Evolutionary conservation across 2,329 filamentous ascomycete species (phyloP).

Genomic region (Aspergillus quadricinctus): DNA sequence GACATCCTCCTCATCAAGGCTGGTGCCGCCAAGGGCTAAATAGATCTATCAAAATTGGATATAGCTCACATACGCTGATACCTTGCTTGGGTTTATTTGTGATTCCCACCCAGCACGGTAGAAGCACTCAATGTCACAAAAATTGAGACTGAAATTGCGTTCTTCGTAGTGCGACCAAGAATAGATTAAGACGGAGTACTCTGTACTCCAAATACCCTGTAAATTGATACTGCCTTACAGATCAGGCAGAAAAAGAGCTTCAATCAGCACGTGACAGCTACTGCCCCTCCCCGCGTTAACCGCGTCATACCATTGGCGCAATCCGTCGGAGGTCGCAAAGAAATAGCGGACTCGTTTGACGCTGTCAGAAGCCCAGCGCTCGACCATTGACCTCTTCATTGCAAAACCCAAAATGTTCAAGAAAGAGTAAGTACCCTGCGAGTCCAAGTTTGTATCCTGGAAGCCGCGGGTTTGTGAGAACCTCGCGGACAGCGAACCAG

Average conservation of each 20-base stretch:
- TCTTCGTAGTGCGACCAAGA: neutral
- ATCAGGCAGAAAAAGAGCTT: neutral
- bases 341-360: neutral
- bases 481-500: neutral
- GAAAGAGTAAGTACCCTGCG: constrained; percentile 65
- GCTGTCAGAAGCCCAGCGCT: neutral
- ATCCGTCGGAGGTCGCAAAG: constrained; percentile 1
- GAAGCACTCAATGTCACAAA: neutral
- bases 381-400: constrained; percentile 3
- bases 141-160: neutral
- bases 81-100: constrained; percentile 2
- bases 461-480: neutral
- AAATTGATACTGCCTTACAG: no score
- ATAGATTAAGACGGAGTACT: neutral
- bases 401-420: constrained; percentile 67
- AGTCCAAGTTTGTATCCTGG: neutral
- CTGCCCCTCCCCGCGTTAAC: constrained; percentile 23
- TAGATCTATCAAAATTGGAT: constrained; percentile 6
- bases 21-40: constrained; percentile 46
- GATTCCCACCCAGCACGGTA: constrained; percentile 1
- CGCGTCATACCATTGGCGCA: constrained; percentile 17
- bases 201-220: no score
- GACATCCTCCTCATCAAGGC: constrained; percentile 78
- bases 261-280: constrained; percentile 11
- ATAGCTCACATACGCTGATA: neutral